Evolutionary conservation across 1,139 yeast species (phyloP).

Genomic region (Blastobotrys malaysiensis): DNA sequence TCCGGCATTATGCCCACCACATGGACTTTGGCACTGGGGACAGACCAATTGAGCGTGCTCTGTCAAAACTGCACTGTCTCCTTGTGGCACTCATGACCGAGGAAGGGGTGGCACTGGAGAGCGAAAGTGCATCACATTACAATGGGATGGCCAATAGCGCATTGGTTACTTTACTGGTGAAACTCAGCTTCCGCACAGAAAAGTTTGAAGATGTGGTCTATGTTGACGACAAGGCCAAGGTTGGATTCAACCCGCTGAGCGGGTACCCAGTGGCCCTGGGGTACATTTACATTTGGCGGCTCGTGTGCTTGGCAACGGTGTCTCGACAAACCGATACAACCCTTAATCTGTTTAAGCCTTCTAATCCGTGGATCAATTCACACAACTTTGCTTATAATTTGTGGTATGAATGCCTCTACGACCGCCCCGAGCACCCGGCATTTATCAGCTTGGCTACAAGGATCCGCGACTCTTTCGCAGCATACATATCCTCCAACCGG

Average conservation of each 20-base stretch:
- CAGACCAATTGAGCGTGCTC: neutral
- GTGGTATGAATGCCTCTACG: neutral
- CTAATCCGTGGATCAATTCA: neutral
- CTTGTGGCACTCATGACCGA: neutral
- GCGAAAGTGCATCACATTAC: neutral
- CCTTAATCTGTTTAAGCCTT: neutral
- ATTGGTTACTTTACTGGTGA: neutral
- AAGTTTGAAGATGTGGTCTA: neutral
- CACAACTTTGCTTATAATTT: neutral
- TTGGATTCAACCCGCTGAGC: neutral
- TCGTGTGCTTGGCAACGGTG: neutral
- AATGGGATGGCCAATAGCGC: neutral
- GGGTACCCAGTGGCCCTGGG: neutral
- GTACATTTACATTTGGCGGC: neutral
- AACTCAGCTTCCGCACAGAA: neutral
- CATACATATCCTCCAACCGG: neutral
- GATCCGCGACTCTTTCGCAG: neutral
- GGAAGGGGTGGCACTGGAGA: neutral
- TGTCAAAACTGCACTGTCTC: neutral
- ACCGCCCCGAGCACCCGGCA: neutral
- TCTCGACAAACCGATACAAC: neutral
- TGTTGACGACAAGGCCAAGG: neutral
- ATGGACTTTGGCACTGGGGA: neutral
- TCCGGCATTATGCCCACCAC: neutral
- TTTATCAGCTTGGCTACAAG: neutral